A percentile compares a stretch with the other conserved stretches of the same genome.
Evolutionary conservation across 176 grass and related monocot species (phyloP).

Genomic region (Elymus sibiricus): DNA sequence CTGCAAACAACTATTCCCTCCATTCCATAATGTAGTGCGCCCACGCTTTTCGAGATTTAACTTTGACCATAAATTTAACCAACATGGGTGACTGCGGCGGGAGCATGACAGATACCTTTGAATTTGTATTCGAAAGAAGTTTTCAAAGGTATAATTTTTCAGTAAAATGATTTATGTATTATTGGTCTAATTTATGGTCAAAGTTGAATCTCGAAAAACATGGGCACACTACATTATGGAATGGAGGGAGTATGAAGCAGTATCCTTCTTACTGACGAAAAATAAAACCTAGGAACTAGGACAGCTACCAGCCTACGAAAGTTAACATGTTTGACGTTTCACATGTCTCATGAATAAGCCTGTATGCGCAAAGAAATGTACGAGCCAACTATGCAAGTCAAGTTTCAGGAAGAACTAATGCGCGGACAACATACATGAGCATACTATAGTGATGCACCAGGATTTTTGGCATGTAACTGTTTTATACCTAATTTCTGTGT

Average conservation of each 20-base stretch:
- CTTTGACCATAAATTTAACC: no score
- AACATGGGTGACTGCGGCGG: no score
- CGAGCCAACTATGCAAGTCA: neutral
- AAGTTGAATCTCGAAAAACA: no score
- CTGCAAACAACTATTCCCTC: conserved; percentile 12
- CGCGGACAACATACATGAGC: neutral
- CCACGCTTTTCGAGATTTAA: no score
- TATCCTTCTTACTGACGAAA: neutral
- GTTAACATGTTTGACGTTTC: conserved; percentile 1
- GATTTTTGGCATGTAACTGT: neutral
- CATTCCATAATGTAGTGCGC: no score
- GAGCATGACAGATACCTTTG: no score
- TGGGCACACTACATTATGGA: no score
- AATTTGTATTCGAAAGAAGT: no score
- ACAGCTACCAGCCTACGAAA: neutral
- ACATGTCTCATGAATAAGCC: neutral
- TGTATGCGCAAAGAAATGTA: neutral
- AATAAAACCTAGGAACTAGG: neutral
- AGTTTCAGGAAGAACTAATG: neutral
- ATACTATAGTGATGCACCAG: neutral
- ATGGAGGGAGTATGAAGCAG: no score
- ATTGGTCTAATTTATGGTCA: no score
- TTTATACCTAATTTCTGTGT: neutral
- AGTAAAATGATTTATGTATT: no score
- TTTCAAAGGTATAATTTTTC: no score